Conservation (phyloP, 495 filamentous ascomycete species). For the Rhizodiscina lignyota region DNA sequence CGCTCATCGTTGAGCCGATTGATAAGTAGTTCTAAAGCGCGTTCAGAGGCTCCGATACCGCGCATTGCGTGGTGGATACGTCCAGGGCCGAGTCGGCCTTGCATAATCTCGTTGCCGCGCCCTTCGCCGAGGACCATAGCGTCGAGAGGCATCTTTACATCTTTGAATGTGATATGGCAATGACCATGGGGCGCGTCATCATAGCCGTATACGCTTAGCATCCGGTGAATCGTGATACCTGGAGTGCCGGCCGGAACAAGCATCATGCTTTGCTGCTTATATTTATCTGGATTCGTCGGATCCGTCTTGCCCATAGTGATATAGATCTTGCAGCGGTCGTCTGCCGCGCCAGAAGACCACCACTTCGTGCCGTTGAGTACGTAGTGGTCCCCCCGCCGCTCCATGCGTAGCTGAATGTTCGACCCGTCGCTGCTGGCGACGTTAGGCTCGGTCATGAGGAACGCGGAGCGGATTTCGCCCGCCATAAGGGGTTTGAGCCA, state of each 20-base stretch:
- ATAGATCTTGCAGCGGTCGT: slow-evolving; percentile 78
- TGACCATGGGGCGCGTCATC: slow-evolving; percentile 91
- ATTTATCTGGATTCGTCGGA: slow-evolving; percentile 50
- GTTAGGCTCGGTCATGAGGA: slow-evolving; percentile 86
- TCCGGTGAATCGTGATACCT: slow-evolving; percentile 69
- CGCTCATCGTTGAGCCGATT: slow-evolving; percentile 23
- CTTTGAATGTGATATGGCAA: slow-evolving; percentile 65
- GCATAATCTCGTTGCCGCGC: slow-evolving; percentile 92
- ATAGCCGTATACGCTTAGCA: slow-evolving; percentile 82
- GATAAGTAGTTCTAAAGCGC: slow-evolving; percentile 25
- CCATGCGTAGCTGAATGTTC: slow-evolving; percentile 74
- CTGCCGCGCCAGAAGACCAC: slow-evolving; percentile 87
- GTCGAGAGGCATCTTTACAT: slow-evolving; percentile 61
- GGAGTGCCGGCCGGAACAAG: slow-evolving; percentile 59
- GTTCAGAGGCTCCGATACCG: no score
- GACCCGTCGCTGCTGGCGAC: slow-evolving; percentile 74
- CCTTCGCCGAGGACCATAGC: slow-evolving; percentile 80
- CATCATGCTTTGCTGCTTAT: slow-evolving; percentile 79
- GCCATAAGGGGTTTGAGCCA: slow-evolving; percentile 77
- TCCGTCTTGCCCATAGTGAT: slow-evolving; percentile 84
- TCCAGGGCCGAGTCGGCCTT: slow-evolving; percentile 78
- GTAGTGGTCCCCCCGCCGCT: slow-evolving; percentile 62
- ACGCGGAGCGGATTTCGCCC: slow-evolving; percentile 73
- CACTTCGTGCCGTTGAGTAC: slow-evolving; percentile 90
- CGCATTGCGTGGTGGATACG: slow-evolving; percentile 94